These are phyloP conservation scores for Hondaea fermentalgiana DNA, from an alignment of 108 stramenopile genomes.

Conservation along the genomic window DNA sequence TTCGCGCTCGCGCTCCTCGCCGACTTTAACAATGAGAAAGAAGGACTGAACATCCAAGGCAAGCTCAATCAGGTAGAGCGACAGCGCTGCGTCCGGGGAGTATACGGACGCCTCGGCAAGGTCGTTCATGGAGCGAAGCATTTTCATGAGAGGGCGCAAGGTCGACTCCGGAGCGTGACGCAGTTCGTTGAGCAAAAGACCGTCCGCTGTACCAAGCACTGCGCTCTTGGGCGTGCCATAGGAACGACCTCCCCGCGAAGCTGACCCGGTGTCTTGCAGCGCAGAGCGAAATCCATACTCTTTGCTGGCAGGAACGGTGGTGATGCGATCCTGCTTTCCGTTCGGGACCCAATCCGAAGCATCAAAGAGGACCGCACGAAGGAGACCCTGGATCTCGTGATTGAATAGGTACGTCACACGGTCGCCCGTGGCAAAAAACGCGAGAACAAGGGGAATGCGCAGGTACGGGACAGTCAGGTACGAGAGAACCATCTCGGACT, in stretches of 20 bases:
- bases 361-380: slow-evolving; percentile 28
- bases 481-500: slow-evolving; percentile 16
- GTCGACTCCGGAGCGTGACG: not conserved
- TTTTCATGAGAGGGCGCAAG: slow-evolving; percentile 1
- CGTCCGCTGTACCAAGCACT: slow-evolving; percentile 20
- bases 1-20: not conserved
- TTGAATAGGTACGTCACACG: not conserved
- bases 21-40: not conserved
- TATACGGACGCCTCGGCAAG: slow-evolving; percentile 17
- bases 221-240: not conserved
- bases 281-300: not conserved
- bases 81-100: slow-evolving; percentile 10
- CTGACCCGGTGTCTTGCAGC: not conserved
- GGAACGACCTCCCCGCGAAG: not conserved
- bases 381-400: not conserved
- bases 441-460: slow-evolving; percentile 23
- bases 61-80: not conserved
- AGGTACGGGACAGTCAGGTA: slow-evolving; percentile 27
- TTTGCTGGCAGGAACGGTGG: not conserved
- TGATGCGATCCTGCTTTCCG: slow-evolving; percentile 8
- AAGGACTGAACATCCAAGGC: slow-evolving; percentile 5
- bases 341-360: slow-evolving; percentile 23
- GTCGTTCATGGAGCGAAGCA: slow-evolving; percentile 18
- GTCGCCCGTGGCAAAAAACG: slow-evolving; percentile 22
- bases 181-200: slow-evolving; percentile 21